Percentiles rank a stretch among this genome's conserved stretches.
These are phyloP conservation scores for Aulographum hederae DNA, from an alignment of 2,329 filamentous ascomycete genomes.

Conservation along the genomic window DNA sequence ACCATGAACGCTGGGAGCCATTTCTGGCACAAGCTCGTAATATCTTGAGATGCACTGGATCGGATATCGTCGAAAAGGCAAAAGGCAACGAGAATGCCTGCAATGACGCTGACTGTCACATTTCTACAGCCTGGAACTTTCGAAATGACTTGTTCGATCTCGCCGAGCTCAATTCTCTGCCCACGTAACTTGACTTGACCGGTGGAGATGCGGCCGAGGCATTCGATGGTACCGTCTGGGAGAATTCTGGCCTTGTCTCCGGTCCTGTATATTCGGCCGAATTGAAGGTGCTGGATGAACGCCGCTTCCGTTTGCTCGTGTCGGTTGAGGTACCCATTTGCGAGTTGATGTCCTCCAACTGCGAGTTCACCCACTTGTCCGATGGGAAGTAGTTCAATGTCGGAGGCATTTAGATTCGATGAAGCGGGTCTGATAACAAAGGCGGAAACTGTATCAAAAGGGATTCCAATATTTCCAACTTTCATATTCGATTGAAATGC, in stretches of 20 bases:
- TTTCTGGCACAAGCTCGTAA: slow-evolving; percentile 42
- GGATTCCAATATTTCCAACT: slow-evolving; percentile 55
- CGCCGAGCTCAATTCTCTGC: slow-evolving; percentile 65
- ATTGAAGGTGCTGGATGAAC: slow-evolving; percentile 46
- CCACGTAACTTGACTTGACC: slow-evolving; percentile 79
- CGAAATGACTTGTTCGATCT: slow-evolving; percentile 18
- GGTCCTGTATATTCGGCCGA: slow-evolving; percentile 62
- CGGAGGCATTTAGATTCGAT: slow-evolving; percentile 6
- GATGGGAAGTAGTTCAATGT: slow-evolving; percentile 37
- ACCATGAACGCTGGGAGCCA: slow-evolving; percentile 80
- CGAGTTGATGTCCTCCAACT: slow-evolving; percentile 64
- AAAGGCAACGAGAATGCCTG: slow-evolving; percentile 56
- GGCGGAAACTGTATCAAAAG: slow-evolving; percentile 64
- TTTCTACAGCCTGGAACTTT: slow-evolving; percentile 31
- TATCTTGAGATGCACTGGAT: too few relatives aligned
- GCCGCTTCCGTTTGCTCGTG: slow-evolving; percentile 52
- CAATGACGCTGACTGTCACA: slow-evolving; percentile 48
- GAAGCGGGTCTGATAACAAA: slow-evolving; percentile 41
- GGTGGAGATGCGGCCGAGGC: slow-evolving; percentile 57
- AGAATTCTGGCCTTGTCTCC: slow-evolving; percentile 64
- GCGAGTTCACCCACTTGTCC: slow-evolving; percentile 65
- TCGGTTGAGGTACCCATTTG: slow-evolving; percentile 65
- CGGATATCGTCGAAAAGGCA: slow-evolving; percentile 40
- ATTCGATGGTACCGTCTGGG: slow-evolving; percentile 55
- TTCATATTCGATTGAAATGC: slow-evolving; percentile 37